Evolutionary conservation across 2,329 filamentous ascomycete genomes (phyloP), one percentile per base, ranked within the genome.

Genomic region (Aspergillus sp.): DNA sequence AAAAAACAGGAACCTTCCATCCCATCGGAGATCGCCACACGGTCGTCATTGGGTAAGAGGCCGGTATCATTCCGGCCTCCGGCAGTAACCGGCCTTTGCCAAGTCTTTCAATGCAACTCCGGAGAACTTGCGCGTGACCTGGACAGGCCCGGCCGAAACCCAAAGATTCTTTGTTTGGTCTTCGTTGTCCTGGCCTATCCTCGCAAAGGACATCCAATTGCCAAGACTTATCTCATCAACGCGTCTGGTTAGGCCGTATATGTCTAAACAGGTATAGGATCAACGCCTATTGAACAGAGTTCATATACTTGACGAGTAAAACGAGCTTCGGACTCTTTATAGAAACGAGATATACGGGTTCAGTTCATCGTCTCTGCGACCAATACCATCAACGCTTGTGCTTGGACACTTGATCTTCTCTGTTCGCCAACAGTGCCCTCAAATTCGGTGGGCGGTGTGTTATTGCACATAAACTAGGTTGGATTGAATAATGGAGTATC

Each of bases 11-110:
- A 45, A 37, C 37, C 56, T 45, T 12, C 40, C 34, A n/a, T 12
- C 19, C 30, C 22, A 42, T 51, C 51, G 46, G 57, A 65, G 61
- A 64, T 54, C 33, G 17, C 27, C 33, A 19, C 45, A 45, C 57
- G 58, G 55, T 62, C 69, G 68, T 64, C 40, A 56, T 66, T 67
- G 67, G 63, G 62, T 61, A 67, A 57, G 68, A 75, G 74, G 74
- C 74, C 75, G 74, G 74, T 75, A 75, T 75, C 66, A 60, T 65
- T 60, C 74, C 73, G 74, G 73, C 73, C 73, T 76, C 71, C 71
- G 71, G 55, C 46, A 65, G 62, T 72, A 71, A 57, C 71, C 71
- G 71, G 52, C 63, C 54, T 54, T 48, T 12, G 54, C 59, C 61
- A 64, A 58, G 60, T 57, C 15, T 22, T 49, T 27, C 52, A 44